A percentile compares a stretch with the other conserved stretches of the same genome.
phyloP scores from a whole-genome alignment of 345 rosid genomes.

The Populus nigra region DNA sequence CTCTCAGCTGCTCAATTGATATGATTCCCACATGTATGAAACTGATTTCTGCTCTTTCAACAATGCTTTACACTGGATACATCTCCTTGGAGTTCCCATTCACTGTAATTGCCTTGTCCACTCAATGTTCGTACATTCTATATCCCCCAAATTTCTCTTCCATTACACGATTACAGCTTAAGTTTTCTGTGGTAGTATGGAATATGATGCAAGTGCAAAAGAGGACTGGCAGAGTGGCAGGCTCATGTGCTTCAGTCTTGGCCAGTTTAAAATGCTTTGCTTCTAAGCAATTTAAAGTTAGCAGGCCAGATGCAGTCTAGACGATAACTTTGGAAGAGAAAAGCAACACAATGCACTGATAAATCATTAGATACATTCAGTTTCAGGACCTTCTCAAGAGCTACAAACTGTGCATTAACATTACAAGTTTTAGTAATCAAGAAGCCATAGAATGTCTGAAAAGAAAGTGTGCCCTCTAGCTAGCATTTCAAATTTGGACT shows the following conservation, averaged over 20 bases:
- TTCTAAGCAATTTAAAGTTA: neutral
- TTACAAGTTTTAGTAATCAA: neutral
- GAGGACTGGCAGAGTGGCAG: neutral
- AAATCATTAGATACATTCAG: neutral
- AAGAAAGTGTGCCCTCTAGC: neutral
- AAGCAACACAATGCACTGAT: neutral
- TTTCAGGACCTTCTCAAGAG: neutral
- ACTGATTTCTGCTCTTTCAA: no score
- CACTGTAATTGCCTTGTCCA: no score
- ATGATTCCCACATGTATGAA: no score
- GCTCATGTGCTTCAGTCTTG: neutral
- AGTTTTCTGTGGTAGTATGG: neutral
- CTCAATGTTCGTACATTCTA: no score
- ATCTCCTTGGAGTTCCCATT: neutral
- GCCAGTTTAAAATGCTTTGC: neutral
- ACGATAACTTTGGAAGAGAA: neutral
- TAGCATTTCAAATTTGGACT: neutral
- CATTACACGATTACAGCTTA: no score
- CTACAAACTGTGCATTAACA: neutral
- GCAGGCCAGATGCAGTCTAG: neutral
- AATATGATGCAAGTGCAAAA: neutral
- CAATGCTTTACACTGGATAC: no score
- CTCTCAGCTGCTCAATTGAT: neutral
- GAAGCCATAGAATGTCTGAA: neutral
- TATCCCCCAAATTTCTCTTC: no score